These are phyloP conservation scores for Colletotrichum melonis DNA, from an alignment of 2,329 filamentous ascomycete species.

Conservation along the genomic window DNA sequence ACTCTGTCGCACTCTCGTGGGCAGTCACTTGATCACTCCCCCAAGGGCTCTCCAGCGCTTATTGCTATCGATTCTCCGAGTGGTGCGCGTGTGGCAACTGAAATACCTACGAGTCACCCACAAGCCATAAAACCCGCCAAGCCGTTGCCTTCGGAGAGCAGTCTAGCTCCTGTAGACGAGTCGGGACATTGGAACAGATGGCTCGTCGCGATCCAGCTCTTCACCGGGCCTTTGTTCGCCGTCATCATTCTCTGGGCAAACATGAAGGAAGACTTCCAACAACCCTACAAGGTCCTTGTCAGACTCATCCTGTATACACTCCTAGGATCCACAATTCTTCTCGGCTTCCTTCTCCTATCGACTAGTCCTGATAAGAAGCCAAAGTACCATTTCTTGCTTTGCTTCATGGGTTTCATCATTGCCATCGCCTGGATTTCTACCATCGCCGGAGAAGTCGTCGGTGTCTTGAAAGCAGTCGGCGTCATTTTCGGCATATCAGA, in stretches of 20 bases:
- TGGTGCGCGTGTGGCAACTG: slow-evolving; percentile 29
- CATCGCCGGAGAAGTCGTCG: slow-evolving; percentile 95
- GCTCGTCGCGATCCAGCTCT: slow-evolving; percentile 86
- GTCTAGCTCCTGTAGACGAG: slow-evolving; percentile 38
- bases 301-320: slow-evolving; percentile 73
- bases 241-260: slow-evolving; percentile 81
- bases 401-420: slow-evolving; percentile 90
- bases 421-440: slow-evolving; percentile 96
- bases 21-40: slow-evolving; percentile 39
- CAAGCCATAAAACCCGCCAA: slow-evolving; percentile 14
- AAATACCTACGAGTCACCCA: slow-evolving; percentile 15
- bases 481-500: slow-evolving; percentile 94
- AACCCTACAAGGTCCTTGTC: slow-evolving; percentile 62
- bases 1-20: slow-evolving; percentile 49
- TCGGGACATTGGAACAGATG: slow-evolving; percentile 85
- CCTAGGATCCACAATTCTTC: slow-evolving; percentile 73
- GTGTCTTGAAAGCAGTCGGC: slow-evolving; percentile 91
- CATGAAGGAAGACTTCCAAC: slow-evolving; percentile 66
- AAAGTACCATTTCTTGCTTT: slow-evolving; percentile 81
- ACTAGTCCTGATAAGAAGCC: slow-evolving; percentile 77
- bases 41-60: slow-evolving; percentile 45
- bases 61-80: slow-evolving; percentile 41
- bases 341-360: slow-evolving; percentile 74
- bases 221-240: slow-evolving; percentile 88
- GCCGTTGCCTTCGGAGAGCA: slow-evolving; percentile 29